Evolutionary conservation across 2,329 filamentous ascomycete species (phyloP).

Genomic region (Akanthomyces uredinophilus): DNA sequence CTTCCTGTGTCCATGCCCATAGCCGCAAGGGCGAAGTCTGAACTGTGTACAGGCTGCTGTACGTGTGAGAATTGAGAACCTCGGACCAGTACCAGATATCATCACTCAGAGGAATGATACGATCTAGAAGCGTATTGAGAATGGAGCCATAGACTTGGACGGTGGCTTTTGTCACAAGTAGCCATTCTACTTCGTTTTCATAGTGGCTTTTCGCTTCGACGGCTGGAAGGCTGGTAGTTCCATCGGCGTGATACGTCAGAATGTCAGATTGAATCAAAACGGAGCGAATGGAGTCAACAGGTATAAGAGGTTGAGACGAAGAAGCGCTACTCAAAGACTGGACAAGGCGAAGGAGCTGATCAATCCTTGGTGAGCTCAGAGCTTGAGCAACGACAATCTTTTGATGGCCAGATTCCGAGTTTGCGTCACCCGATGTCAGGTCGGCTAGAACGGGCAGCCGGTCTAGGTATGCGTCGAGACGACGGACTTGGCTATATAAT

Average conservation of each 20-base stretch:
- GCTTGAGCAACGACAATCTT: constrained; percentile 34
- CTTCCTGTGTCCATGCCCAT: constrained; percentile 65
- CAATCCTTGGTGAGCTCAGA: constrained; percentile 48
- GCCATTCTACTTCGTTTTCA: constrained; percentile 81
- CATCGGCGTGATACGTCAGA: neutral
- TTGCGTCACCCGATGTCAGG: constrained; percentile 38
- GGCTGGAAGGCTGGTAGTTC: neutral
- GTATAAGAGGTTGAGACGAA: constrained; percentile 57
- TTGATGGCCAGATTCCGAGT: constrained; percentile 31
- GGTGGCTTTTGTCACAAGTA: constrained; percentile 84
- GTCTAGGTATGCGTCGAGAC: constrained; percentile 61
- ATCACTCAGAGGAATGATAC: constrained; percentile 76
- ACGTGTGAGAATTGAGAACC: constrained; percentile 70
- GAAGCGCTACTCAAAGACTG: constrained; percentile 67
- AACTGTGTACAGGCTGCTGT: constrained; percentile 75
- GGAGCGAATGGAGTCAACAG: constrained; percentile 52
- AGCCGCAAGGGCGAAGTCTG: constrained; percentile 78
- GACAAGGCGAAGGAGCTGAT: constrained; percentile 62
- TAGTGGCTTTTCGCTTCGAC: constrained; percentile 43
- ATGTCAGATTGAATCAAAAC: constrained; percentile 61
- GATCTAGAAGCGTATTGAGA: constrained; percentile 70
- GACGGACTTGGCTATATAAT: constrained; percentile 51
- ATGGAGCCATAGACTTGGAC: constrained; percentile 84
- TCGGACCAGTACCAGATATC: constrained; percentile 97
- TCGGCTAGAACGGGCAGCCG: constrained; percentile 44